Evolutionary conservation across 169 alveolate genomes (phyloP).

Genomic region (Eimeria tenella): DNA sequence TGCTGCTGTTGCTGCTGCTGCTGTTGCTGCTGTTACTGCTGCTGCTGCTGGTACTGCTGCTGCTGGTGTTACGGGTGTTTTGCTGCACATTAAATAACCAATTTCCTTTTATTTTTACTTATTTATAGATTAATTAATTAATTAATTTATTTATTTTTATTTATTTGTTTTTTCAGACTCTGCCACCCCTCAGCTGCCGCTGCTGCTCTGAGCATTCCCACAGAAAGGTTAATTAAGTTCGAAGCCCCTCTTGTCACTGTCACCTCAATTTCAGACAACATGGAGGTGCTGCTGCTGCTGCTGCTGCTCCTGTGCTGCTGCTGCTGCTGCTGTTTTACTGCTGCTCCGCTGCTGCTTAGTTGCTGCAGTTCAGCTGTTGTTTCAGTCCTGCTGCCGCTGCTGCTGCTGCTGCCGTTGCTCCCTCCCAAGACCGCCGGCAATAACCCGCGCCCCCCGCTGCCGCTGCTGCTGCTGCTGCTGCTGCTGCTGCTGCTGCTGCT

Average conservation of each 20-base stretch:
- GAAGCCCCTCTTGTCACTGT: not conserved
- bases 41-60: not conserved
- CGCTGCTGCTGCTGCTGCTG: not conserved
- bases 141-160: not conserved
- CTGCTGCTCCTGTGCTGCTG: too few species aligned
- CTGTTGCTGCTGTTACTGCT: not conserved
- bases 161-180: not conserved
- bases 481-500: conserved; percentile 77
- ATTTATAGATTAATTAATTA: too few species aligned
- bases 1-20: not conserved
- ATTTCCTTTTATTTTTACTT: too few species aligned
- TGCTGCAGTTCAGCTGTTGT: too few species aligned
- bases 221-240: not conserved
- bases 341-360: too few species aligned
- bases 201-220: not conserved
- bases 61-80: not conserved
- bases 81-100: not conserved
- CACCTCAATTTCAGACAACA: not conserved
- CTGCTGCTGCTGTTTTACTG: too few species aligned
- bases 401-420: not conserved
- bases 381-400: not conserved
- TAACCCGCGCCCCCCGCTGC: conserved; percentile 84
- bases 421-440: not conserved
- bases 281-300: too few species aligned
- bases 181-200: not conserved